Evolutionary conservation across 2,329 filamentous ascomycete species (phyloP).

Genomic region (Graphium sp.): DNA sequence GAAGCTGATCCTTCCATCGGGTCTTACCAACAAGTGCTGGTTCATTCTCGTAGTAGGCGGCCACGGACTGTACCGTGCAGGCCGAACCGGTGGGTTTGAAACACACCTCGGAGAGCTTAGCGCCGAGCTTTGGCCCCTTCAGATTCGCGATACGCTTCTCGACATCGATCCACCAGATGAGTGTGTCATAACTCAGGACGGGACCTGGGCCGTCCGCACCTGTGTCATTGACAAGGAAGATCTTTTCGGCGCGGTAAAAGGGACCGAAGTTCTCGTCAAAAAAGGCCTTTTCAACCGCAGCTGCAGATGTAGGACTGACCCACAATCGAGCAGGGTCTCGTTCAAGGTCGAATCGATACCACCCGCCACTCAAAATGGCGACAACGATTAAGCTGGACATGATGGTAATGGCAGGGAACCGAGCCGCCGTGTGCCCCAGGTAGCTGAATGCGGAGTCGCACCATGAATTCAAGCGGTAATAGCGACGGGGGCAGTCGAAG

Average conservation of each 20-base stretch:
- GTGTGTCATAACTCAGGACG: slow-evolving; percentile 74
- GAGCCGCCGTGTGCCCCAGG: slow-evolving; percentile 64
- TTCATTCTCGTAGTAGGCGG: slow-evolving; percentile 66
- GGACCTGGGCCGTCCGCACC: slow-evolving; percentile 45
- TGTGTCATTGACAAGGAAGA: slow-evolving; percentile 85
- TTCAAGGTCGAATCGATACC: slow-evolving; percentile 80
- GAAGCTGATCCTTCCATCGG: slow-evolving; percentile 57
- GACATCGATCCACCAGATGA: slow-evolving; percentile 87
- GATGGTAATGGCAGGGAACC: slow-evolving; percentile 76
- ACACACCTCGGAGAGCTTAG: slow-evolving; percentile 69
- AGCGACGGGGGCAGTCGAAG: slow-evolving; percentile 60
- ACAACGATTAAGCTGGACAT: slow-evolving; percentile 58
- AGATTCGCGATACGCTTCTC: slow-evolving; percentile 61
- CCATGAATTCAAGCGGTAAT: slow-evolving; percentile 70
- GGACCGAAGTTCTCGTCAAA: slow-evolving; percentile 90
- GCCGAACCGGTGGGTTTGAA: slow-evolving; percentile 83
- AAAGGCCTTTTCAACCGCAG: slow-evolving; percentile 83
- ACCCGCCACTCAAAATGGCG: slow-evolving; percentile 66
- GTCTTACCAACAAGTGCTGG: slow-evolving; percentile 42
- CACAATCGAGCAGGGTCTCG: slow-evolving; percentile 80
- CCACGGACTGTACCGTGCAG: slow-evolving; percentile 87
- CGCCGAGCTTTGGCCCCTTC: slow-evolving; percentile 50
- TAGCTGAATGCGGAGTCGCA: slow-evolving; percentile 67
- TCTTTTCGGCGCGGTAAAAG: slow-evolving; percentile 88
- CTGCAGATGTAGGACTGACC: slow-evolving; percentile 88